These are phyloP conservation scores for Lecanicillium sp. DNA, from an alignment of 2,329 filamentous ascomycete species.

Conservation along the genomic window DNA sequence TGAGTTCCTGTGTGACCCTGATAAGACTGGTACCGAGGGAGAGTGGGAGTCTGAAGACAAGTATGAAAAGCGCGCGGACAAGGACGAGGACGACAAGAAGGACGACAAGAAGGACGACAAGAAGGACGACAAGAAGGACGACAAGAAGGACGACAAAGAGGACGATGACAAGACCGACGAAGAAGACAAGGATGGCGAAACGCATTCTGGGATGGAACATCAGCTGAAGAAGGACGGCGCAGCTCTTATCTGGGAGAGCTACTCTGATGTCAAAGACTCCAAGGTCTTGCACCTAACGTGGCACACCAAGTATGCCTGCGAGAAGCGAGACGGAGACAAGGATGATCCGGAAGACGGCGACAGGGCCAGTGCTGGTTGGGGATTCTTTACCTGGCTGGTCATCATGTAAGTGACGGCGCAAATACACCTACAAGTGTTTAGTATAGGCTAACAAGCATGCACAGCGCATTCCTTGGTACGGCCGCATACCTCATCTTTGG, in stretches of 20 bases:
- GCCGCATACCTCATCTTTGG: slow-evolving; percentile 94
- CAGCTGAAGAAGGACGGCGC: slow-evolving; percentile 47
- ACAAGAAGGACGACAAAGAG: slow-evolving; percentile 19
- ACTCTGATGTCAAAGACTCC: slow-evolving; percentile 49
- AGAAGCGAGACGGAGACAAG: slow-evolving; percentile 38
- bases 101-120: slow-evolving; percentile 22
- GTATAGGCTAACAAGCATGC: slow-evolving; percentile 13
- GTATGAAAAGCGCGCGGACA: slow-evolving; percentile 32
- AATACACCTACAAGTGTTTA: not conserved
- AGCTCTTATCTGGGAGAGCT: slow-evolving; percentile 70
- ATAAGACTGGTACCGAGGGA: slow-evolving; percentile 65
- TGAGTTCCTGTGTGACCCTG: slow-evolving; percentile 73
- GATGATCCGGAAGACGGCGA: slow-evolving; percentile 33
- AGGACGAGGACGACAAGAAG: slow-evolving; percentile 18
- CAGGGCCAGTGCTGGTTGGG: slow-evolving; percentile 58
- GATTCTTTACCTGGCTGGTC: slow-evolving; percentile 96
- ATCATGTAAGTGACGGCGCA: slow-evolving; percentile 66
- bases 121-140: slow-evolving; percentile 29
- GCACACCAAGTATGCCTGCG: slow-evolving; percentile 82
- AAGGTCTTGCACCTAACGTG: slow-evolving; percentile 69
- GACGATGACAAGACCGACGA: slow-evolving; percentile 28
- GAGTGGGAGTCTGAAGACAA: slow-evolving; percentile 51
- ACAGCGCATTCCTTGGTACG: slow-evolving; percentile 72
- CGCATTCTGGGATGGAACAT: slow-evolving; percentile 34
- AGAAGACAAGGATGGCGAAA: slow-evolving; percentile 24